These are phyloP conservation scores for Agrostemma githago DNA, from an alignment of 148 eudicot species.

Conservation along the genomic window DNA sequence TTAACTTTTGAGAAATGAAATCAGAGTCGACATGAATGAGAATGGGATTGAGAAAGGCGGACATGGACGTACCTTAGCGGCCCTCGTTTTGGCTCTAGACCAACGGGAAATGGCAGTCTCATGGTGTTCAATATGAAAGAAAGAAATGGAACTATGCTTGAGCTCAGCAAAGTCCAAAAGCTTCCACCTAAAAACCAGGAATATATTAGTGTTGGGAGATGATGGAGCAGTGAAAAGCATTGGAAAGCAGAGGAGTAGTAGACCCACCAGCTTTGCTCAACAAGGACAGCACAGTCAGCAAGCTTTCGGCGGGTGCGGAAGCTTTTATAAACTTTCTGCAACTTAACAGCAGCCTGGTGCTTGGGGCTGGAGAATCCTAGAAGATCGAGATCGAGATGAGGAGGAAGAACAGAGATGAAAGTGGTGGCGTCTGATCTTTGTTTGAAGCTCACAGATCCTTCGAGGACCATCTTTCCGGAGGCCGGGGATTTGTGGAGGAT, in stretches of 20 bases:
- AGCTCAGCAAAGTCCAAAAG: constrained; percentile 84
- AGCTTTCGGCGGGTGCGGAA: constrained; percentile 89
- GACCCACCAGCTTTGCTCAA: constrained; percentile 85
- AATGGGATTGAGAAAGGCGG: no score
- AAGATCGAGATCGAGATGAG: constrained; percentile 18
- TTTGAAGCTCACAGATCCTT: constrained; percentile 52
- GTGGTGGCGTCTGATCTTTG: constrained; percentile 29
- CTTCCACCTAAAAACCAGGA: constrained; percentile 63
- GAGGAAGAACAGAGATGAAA: constrained; percentile 21
- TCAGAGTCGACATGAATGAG: neutral
- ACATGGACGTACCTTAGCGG: constrained; percentile 65
- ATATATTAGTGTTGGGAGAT: neutral
- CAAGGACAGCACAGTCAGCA: constrained; percentile 95
- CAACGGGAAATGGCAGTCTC: constrained; percentile 95
- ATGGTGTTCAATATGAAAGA: constrained; percentile 77
- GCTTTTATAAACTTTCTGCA: constrained; percentile 97
- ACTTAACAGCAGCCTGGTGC: constrained; percentile 79
- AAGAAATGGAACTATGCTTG: constrained; percentile 84
- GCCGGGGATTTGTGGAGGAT: constrained; percentile 35
- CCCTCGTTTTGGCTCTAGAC: constrained; percentile 93
- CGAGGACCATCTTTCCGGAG: constrained; percentile 37
- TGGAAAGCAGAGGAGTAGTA: neutral
- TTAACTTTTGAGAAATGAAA: neutral
- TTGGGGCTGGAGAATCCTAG: constrained; percentile 41
- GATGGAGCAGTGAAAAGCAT: neutral